A percentile compares a stretch with the other conserved stretches of the same genome.
These are phyloP conservation scores for Boletus mariae DNA, from an alignment of 1,284 basidiomycete genomes.

Conservation along the genomic window DNA sequence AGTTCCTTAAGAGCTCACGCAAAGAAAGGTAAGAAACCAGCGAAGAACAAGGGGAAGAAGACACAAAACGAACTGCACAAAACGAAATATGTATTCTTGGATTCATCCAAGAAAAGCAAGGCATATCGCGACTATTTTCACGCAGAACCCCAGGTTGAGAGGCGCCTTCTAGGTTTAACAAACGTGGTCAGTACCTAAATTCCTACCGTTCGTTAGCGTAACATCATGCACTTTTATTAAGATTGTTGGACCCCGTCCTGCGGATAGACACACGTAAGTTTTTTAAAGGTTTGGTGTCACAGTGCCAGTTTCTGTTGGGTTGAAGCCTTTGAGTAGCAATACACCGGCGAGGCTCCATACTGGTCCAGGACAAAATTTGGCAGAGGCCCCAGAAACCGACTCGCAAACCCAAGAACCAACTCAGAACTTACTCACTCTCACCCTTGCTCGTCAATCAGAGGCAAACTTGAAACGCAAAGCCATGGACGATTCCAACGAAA, in stretches of 20 bases:
- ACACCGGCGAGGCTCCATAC: background rate
- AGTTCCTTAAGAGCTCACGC: slow-evolving; percentile 43
- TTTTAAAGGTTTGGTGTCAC: background rate
- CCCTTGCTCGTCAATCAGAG: slow-evolving; percentile 13
- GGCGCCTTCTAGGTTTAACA: slow-evolving; percentile 52
- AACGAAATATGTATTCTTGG: slow-evolving; percentile 55
- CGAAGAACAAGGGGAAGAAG: slow-evolving; percentile 44
- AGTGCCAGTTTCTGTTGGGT: background rate
- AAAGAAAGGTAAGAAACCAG: slow-evolving; percentile 40
- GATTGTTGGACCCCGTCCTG: slow-evolving; percentile 9
- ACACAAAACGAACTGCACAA: slow-evolving; percentile 54
- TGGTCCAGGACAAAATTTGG: background rate
- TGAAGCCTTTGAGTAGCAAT: slow-evolving; percentile 7
- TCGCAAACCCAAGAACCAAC: slow-evolving; percentile 56
- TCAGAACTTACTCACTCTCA: slow-evolving; percentile 28
- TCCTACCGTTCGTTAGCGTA: background rate
- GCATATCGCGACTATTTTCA: slow-evolving; percentile 67
- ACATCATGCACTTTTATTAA: slow-evolving; percentile 5
- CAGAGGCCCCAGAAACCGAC: slow-evolving; percentile 14
- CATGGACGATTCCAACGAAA: slow-evolving; percentile 23
- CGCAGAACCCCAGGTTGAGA: slow-evolving; percentile 56
- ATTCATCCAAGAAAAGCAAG: slow-evolving; percentile 39
- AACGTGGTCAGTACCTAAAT: slow-evolving; percentile 45
- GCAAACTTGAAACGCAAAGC: slow-evolving; percentile 32
- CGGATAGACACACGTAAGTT: slow-evolving; percentile 30